Evolutionary conservation across 352 stramenopile species (phyloP), one percentile per base, ranked within the genome.

Genomic region (Pythium sukuiense): DNA sequence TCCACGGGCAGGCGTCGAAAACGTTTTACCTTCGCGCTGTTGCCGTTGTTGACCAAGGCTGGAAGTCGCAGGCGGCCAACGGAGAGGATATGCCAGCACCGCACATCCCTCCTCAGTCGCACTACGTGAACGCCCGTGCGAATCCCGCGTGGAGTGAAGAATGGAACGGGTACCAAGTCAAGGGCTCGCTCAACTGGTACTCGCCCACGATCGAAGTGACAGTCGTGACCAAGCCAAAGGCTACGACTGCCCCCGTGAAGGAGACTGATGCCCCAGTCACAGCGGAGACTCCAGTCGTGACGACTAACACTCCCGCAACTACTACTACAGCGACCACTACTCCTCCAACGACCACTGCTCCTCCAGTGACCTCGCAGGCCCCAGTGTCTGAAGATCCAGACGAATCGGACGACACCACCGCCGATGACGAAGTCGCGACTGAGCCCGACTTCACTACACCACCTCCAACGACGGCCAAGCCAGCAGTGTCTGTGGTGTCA

Each of bases 51-150:
- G 87, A 96, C 39, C 87, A 96, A 79, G 74, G 86, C 55, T 96
- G 87, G 87, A 63, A 41, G 16, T 59, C 57, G 41, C 69, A 75
- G 27, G 87, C 73, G 50, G 70, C 63, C 1, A 77, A 91, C 60
- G 81, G 76, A 16, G 72, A 83, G 29, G 75, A 92, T 45, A 58
- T 55, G 26, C 80, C 82, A 35, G 88, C 82, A n/a, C 87, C 87
- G 14, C 69, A 65, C 9, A 77, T 92, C 39, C 79, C 77, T 26
- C 87, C 87, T 29, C 87, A 95, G 71, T 93, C 85, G 8, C 87
- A 95, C 65, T 63, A 92, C 14, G 87, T 95, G 37, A 95, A 95
- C 61, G 85, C 83, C 35, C 79, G 87, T 55, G 93, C 85, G 20
- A 93, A 95, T 46, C 60, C 72, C 0, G 39, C 71, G 27, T 95